Evolutionary conservation across 192 early-diverging fungal genomes (phyloP), one percentile per base, ranked within the genome.

Genomic region (Entophlyctis luteolus): DNA sequence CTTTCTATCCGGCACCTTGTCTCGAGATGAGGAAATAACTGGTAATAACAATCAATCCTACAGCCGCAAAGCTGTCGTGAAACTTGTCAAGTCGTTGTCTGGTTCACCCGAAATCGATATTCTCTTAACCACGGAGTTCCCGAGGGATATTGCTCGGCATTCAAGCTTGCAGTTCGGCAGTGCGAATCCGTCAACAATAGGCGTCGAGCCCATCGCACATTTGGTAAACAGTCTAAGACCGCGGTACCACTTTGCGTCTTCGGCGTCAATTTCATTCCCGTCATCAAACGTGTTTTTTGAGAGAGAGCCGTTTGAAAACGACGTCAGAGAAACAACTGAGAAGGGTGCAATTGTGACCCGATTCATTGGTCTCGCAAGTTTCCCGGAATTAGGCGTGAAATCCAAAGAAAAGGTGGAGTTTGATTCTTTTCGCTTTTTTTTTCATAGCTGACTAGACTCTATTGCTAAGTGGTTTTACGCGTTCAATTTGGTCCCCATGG

Each of bases 401-500:
- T 33, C 78, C 28, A 93, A 93, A 75, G 84, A 88, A 60, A 67
- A 86, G 56, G 85, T 85, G 70, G 66, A 67, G 62, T 32, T 65
- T 10, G 16, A 10, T 39, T 3, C 32, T 50, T 42, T 27, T 6
- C 22, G 4, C 32, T 29, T 34, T 29, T 1, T 16, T 55, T 50
- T 28, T 23, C 27, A 1, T 27, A 22, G 65, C 65, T 36, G 34
- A 36, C 35, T 52, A 28, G 28, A 39, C 2, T 16, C 36, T 35
- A 56, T 87, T n/a, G n/a, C n/a, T n/a, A n/a, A n/a, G 73, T 97
- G 94, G 94, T 93, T 93, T 68, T 97, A 95, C 71, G 94, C 93
- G 1, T 89, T 93, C 78, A 93, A 93, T 48, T 71, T 92, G 22
- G 80, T 73, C 1, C 93, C 94, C 12, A 65, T 92, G 48, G 62